Base-by-base conservation (phyloP, 2,329 filamentous ascomycete species). In the Domatiomyces globalis region DNA sequence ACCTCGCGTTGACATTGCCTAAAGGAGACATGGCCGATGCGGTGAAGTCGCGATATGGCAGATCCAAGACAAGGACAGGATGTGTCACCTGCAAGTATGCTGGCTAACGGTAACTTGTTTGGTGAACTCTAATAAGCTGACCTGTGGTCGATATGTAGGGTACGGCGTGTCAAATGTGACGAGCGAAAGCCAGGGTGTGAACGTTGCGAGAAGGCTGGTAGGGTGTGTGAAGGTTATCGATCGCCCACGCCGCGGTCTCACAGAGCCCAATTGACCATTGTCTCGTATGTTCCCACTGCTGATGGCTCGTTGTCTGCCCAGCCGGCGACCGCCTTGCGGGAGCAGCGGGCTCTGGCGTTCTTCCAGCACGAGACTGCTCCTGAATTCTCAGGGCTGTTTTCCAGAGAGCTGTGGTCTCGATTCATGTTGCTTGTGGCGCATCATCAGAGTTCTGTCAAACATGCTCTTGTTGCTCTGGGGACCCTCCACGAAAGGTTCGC, bases 151-250 rank as follows among this genome's bases (percentile, higher is more conserved):
- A 5, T 22, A 3, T 46, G n/a, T 39, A 50, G 49, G 22, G 43
- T 5, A 48, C n/a, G 49, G 20, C 49, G 43, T 43, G 42, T 50
- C 19, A 54, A 51, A 27, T 54, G 52, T 33, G 52, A 52, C 45
- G 52, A 54, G 22, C 17, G 18, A 29, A 19, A 45, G 12, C 52
- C 52, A n/a, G 18, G 12, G 6, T 54, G 52, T 36, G 45, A 42
- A 36, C 46, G 46, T 39, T 54, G 52, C 36, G 19, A 22, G 15
- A 36, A 29, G 29, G 46, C 22, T 15, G 17, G 43, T 12, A 27
- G 52, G 19, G 17, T 17, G 12, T 54, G 52, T 43, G 18, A 42
- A 42, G 47, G 46, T 6, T 49, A 54, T 39, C 20, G 7, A n/a
- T 17, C 22, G 22, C 22, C 42, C 5, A 36, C 15, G 12, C 15